Evolutionary conservation across 2,329 filamentous ascomycete species (phyloP).

Genomic region (Arthroderma sp.): DNA sequence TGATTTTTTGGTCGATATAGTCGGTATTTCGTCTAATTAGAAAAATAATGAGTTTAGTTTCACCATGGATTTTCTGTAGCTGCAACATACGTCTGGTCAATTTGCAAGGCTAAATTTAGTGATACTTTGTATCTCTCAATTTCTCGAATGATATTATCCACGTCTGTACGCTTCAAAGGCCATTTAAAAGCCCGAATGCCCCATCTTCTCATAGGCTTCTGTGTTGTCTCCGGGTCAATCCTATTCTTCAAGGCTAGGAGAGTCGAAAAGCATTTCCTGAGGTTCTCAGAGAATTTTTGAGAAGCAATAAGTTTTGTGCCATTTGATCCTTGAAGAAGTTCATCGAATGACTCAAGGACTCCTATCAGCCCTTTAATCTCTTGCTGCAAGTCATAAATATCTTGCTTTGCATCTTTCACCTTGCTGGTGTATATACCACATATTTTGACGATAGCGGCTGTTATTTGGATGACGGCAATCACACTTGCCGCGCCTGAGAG

Average conservation of each 20-base stretch:
- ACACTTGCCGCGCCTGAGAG: not conserved
- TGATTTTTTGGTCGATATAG: not conserved
- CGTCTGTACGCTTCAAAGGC: conserved; percentile 17
- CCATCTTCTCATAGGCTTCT: conserved; percentile 12
- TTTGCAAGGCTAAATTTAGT: conserved; percentile 16
- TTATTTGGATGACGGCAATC: not conserved
- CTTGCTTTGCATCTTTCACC: conserved; percentile 13
- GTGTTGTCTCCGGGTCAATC: conserved; percentile 7
- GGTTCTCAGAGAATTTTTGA: not conserved
- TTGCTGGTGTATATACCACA: conserved; percentile 4
- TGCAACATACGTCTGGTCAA: conserved; percentile 15
- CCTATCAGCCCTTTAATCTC: conserved; percentile 6
- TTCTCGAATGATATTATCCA: conserved; percentile 12
- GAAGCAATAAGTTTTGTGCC: not conserved
- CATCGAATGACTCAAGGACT: conserved; percentile 9
- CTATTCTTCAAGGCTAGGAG: conserved; percentile 7
- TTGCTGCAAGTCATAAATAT: conserved; percentile 12
- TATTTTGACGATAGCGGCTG: not conserved
- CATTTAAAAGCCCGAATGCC: conserved; percentile 18
- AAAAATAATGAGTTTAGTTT: not conserved
- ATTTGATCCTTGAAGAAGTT: conserved; percentile 7
- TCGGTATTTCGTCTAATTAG: not conserved
- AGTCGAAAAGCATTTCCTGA: not conserved
- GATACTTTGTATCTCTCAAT: conserved; percentile 15
- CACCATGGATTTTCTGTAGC: not conserved